A percentile compares a stretch with the other conserved stretches of the same genome.
Evolutionary conservation across 495 filamentous ascomycete genomes (phyloP).

Genomic region (Ramalina intermedia): DNA sequence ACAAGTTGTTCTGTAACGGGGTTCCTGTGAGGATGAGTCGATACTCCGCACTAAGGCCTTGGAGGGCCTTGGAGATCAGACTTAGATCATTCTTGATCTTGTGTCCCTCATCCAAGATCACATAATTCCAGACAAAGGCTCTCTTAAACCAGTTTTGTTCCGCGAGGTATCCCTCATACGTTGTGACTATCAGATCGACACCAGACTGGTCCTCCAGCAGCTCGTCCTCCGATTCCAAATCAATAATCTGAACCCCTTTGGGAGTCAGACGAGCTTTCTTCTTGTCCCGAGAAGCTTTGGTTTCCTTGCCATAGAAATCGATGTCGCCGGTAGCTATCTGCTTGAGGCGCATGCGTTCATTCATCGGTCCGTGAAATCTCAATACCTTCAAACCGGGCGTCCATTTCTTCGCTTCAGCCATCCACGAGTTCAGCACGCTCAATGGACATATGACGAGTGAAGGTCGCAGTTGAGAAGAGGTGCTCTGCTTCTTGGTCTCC

Average conservation of each 20-base stretch:
- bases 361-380: slow-evolving; percentile 39
- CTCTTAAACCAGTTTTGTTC: slow-evolving; percentile 47
- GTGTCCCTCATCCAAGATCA: slow-evolving; percentile 46
- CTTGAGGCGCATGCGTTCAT: slow-evolving; percentile 36
- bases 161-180: slow-evolving; percentile 43
- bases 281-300: slow-evolving; percentile 12
- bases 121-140: slow-evolving; percentile 42
- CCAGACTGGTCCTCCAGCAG: slow-evolving; percentile 15
- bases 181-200: slow-evolving; percentile 43
- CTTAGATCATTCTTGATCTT: slow-evolving; percentile 44
- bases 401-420: slow-evolving; percentile 42
- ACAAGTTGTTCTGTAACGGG: slow-evolving; percentile 50
- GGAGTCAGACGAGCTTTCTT: slow-evolving; percentile 16
- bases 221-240: slow-evolving; percentile 22
- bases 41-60: slow-evolving; percentile 38
- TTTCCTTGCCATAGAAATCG: slow-evolving; percentile 28
- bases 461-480: slow-evolving; percentile 25
- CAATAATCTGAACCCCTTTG: slow-evolving; percentile 19
- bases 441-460: slow-evolving; percentile 47
- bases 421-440: slow-evolving; percentile 43
- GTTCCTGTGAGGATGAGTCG: slow-evolving; percentile 50
- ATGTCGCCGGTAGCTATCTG: slow-evolving; percentile 27
- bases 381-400: slow-evolving; percentile 39
- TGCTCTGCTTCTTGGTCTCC: slow-evolving; percentile 18
- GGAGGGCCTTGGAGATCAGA: slow-evolving; percentile 34